Evolutionary conservation across 148 eudicot species (phyloP), one percentile per base, ranked within the genome.

Genomic region (Rhododendron mucronatum): DNA sequence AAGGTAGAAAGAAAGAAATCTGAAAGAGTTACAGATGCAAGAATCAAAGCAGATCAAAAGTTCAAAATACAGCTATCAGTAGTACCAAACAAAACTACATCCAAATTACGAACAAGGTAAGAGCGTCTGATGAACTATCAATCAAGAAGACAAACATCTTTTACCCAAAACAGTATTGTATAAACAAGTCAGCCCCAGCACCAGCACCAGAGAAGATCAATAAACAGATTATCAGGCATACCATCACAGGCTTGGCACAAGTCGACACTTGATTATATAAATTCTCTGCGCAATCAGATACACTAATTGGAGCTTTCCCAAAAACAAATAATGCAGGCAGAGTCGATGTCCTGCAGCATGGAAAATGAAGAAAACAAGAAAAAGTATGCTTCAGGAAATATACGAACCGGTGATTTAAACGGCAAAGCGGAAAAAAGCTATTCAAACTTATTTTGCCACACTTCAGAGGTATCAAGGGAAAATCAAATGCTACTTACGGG

Each of bases 281-380:
- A 78, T 67, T 93, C 83, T 90, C 89, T 13, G 92, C 92, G 81
- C 95, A 93, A 47, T 87, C 88, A 33, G 91, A 87, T 87, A 87
- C 87, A 83, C 82, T 80, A 50, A 95, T 86, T 39, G 92, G 83
- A 84, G 96, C 93, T 90, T 95, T 96, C 76, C 97, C 95, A 50
- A 95, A 94, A 59, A 94, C 92, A 89, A 92, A 94, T 45, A 90
- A 92, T 18, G 98, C 98, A n/a, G 99, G 98, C 89, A 96, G 92
- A 67, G 91, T 92, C 6, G 99, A 90, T 26, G 97, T 94, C 91
- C 99, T 96, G 91, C 87, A 84, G 81, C 41, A 82, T 37, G 84
- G 28, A 81, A 23, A 45, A 1, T 7, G 30, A 30, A 28, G 28
- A 67, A 67, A 26, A 26, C 4, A 28, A 69, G 11, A 8, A 65